Conservation (phyloP, 768 basidiomycete genomes). For the Tylopilus felleus region DNA sequence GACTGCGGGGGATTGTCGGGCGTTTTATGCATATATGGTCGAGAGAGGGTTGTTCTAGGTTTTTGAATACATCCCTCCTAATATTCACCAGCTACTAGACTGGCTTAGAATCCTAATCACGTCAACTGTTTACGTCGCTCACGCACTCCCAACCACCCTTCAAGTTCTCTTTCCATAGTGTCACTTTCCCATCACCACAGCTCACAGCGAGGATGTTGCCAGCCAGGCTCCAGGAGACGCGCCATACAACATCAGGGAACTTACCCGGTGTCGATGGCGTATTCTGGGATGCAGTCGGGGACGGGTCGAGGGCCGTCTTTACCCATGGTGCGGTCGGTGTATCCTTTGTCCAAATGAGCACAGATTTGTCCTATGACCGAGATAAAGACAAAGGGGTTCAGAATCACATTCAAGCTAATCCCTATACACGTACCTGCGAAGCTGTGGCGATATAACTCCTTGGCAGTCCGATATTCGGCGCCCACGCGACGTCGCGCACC, state of each 20-base stretch:
- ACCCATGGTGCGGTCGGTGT: slow-evolving; percentile 70
- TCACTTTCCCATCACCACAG: slow-evolving; percentile 97
- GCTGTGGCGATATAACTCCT: slow-evolving; percentile 95
- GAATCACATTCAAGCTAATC: not conserved
- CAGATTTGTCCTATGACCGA: slow-evolving; percentile 64
- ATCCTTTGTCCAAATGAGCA: slow-evolving; percentile 90
- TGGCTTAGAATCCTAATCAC: no score
- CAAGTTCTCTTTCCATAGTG: slow-evolving; percentile 96
- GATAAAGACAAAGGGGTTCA: not conserved
- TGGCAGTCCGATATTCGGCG: slow-evolving; percentile 93
- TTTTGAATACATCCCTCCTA: no score
- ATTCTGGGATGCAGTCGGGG: slow-evolving; percentile 43
- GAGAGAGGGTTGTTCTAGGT: slow-evolving; percentile 9
- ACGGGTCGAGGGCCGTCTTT: slow-evolving; percentile 76
- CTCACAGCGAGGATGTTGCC: slow-evolving; percentile 96
- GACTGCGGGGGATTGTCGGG: slow-evolving; percentile 8
- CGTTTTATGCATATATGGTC: slow-evolving; percentile 14
- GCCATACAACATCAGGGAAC: slow-evolving; percentile 97
- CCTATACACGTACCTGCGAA: slow-evolving; percentile 57
- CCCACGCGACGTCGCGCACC: slow-evolving; percentile 99
- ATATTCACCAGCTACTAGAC: no score
- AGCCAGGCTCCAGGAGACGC: slow-evolving; percentile 97
- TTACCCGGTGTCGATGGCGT: slow-evolving; percentile 57
- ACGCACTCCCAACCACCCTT: slow-evolving; percentile 97
- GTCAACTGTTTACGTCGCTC: slow-evolving; percentile 85